Conservation (phyloP, 1,139 yeast genomes). For the Scheffersomyces parashehatae region DNA sequence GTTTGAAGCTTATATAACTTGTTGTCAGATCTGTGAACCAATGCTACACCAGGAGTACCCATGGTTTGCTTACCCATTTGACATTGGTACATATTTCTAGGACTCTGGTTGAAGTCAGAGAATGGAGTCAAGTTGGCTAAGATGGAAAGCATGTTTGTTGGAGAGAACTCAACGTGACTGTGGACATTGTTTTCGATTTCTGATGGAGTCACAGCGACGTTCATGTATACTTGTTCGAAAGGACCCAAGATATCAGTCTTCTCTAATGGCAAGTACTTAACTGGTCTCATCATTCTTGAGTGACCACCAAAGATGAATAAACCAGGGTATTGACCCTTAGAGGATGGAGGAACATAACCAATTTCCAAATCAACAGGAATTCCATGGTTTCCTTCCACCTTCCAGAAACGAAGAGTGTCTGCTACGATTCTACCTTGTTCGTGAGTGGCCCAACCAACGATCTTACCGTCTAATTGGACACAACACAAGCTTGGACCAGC, state of each 20-base stretch:
- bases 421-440: slow-evolving; percentile 85
- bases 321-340: slow-evolving; percentile 97
- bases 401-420: slow-evolving; percentile 90
- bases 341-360: slow-evolving; percentile 93
- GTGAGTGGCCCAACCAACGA: slow-evolving; percentile 94
- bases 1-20: slow-evolving; percentile 88
- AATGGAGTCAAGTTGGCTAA: slow-evolving; percentile 96
- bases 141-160: slow-evolving; percentile 91
- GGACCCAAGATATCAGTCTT: slow-evolving; percentile 92
- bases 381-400: slow-evolving; percentile 75
- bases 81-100: slow-evolving; percentile 99
- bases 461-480: slow-evolving; percentile 90
- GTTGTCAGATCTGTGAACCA: slow-evolving; percentile 91
- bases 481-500: slow-evolving; percentile 89
- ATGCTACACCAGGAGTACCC: slow-evolving; percentile 99
- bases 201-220: slow-evolving; percentile 91
- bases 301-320: slow-evolving; percentile 86
- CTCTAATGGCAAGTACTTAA: slow-evolving; percentile 80
- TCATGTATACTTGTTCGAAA: slow-evolving; percentile 96
- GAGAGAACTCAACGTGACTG: slow-evolving; percentile 91
- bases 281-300: slow-evolving; percentile 96
- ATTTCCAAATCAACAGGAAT: slow-evolving; percentile 86
- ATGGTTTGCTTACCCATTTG: slow-evolving; percentile 99
- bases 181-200: slow-evolving; percentile 84
- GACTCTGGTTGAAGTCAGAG: slow-evolving; percentile 97